A percentile compares a stretch with the other conserved stretches of the same genome.
Conservation (phyloP, 306 rosid species). For the Cicer bijugum region DNA sequence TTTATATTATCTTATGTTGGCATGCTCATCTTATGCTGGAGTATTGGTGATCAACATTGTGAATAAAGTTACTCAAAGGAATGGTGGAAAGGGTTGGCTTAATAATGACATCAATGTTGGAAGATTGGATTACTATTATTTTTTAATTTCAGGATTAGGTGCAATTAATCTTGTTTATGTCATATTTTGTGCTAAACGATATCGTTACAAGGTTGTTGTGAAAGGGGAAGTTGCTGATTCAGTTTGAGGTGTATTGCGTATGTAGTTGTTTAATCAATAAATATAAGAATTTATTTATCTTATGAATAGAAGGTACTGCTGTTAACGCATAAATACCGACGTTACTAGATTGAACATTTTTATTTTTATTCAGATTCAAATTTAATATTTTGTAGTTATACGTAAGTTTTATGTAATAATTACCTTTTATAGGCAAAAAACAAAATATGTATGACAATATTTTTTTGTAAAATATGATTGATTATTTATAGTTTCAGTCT, state of each 20-base stretch:
- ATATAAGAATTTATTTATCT: neutral
- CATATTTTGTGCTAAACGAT: neutral
- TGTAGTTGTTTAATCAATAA: neutral
- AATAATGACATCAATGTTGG: slow-evolving; percentile 46
- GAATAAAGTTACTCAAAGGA: slow-evolving; percentile 24
- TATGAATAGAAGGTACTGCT: no score
- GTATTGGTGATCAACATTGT: slow-evolving; percentile 39
- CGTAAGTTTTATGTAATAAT: no score
- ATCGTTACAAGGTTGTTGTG: slow-evolving; percentile 27
- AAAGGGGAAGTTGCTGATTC: slow-evolving; percentile 5
- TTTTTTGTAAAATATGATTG: no score
- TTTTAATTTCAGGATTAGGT: slow-evolving; percentile 42
- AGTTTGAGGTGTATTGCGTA: neutral
- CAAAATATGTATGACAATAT: no score
- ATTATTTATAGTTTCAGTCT: no score
- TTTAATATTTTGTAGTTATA: no score
- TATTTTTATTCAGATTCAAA: no score
- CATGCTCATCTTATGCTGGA: slow-evolving; percentile 12
- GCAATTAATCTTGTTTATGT: slow-evolving; percentile 41
- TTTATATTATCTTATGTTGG: slow-evolving; percentile 1
- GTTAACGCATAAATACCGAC: no score
- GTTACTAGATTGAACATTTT: no score
- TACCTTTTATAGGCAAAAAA: no score
- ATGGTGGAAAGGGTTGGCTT: slow-evolving; percentile 43
- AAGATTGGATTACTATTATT: slow-evolving; percentile 50